Conservation (phyloP, 2,329 filamentous ascomycete genomes). For the Phaeosphaeriaceae sp. region DNA sequence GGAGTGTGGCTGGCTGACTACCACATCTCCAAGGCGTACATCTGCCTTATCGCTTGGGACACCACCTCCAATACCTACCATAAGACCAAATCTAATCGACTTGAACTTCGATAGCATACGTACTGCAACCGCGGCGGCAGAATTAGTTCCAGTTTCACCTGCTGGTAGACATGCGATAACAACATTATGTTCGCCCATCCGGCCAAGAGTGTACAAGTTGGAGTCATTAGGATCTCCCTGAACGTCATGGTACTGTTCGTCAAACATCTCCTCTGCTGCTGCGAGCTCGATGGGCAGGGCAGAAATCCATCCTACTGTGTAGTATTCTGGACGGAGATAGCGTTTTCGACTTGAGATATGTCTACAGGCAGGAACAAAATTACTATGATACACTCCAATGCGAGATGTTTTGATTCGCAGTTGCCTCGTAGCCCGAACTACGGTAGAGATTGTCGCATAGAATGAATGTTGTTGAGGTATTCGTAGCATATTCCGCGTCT, state of each 20-base stretch:
- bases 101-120: constrained; percentile 36
- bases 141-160: constrained; percentile 35
- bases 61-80: constrained; percentile 51
- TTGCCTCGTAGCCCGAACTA: no score
- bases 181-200: constrained; percentile 40
- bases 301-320: constrained; percentile 43
- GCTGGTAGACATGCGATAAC: constrained; percentile 34
- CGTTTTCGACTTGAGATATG: no score
- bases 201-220: constrained; percentile 29
- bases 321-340: no score
- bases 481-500: no score
- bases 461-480: no score
- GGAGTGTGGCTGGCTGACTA: constrained; percentile 8
- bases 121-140: constrained; percentile 37
- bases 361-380: no score
- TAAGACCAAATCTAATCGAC: constrained; percentile 43
- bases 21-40: constrained; percentile 9
- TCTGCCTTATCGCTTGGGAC: background rate
- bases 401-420: no score
- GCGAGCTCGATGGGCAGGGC: constrained; percentile 39
- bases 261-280: constrained; percentile 15
- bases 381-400: no score
- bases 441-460: no score
- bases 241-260: constrained; percentile 15
- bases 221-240: constrained; percentile 27